A percentile compares a stretch with the other conserved stretches of the same genome.
phyloP scores from a whole-genome alignment of 2,329 filamentous ascomycete genomes.

The Diplocarpon mali region DNA sequence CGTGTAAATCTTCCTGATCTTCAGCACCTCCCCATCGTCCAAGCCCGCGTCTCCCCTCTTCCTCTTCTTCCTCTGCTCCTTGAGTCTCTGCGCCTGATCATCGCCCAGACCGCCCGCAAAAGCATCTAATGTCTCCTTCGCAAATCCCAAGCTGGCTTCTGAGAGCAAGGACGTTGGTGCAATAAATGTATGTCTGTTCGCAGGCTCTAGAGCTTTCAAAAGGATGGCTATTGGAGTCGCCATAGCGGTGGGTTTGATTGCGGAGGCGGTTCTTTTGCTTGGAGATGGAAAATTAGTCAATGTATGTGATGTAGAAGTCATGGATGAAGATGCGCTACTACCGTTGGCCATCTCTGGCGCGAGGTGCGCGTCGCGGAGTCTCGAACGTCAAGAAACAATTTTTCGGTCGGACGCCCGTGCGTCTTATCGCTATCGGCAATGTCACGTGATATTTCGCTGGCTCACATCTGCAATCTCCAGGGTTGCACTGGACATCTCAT shows the following conservation, averaged over 20 bases:
- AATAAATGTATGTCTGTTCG: constrained; percentile 46
- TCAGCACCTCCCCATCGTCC: constrained; percentile 44
- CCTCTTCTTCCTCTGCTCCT: constrained; percentile 61
- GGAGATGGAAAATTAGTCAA: constrained; percentile 39
- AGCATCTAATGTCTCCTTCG: constrained; percentile 71
- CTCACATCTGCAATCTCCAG: too few species aligned
- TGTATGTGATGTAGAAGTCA: constrained; percentile 54
- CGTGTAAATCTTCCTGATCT: constrained; percentile 71
- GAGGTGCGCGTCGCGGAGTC: background rate
- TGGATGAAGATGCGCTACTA: constrained; percentile 44
- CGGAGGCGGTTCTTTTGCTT: constrained; percentile 27
- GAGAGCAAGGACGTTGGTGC: constrained; percentile 58
- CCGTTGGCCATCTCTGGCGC: constrained; percentile 19
- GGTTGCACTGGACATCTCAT: too few species aligned
- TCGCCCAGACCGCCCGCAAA: constrained; percentile 65
- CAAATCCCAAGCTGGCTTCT: constrained; percentile 57
- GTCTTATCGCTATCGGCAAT: background rate
- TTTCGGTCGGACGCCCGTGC: background rate
- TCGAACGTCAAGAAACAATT: background rate
- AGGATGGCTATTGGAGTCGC: constrained; percentile 17
- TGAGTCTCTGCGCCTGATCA: constrained; percentile 57
- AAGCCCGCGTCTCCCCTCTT: constrained; percentile 50
- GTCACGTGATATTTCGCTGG: too few species aligned
- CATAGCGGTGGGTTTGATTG: constrained; percentile 20
- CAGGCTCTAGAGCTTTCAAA: constrained; percentile 18